Evolutionary conservation across 2,329 filamentous ascomycete genomes (phyloP).

Genomic region (Arthrobotrys sphaeroides): DNA sequence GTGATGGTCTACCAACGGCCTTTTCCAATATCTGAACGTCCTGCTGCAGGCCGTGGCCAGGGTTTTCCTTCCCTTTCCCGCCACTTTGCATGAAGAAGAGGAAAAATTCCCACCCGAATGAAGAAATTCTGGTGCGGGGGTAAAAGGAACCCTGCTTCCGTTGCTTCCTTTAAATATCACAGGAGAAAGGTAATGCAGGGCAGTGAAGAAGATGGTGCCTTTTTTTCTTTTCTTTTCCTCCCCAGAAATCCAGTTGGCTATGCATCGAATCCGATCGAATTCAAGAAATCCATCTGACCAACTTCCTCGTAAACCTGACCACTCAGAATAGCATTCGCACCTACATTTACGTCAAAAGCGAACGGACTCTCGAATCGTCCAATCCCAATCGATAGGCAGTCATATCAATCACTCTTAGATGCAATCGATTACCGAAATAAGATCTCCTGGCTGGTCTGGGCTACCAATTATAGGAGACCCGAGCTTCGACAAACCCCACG

Average conservation of each 20-base stretch:
- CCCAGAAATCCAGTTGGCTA: background rate
- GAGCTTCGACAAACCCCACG: conserved; percentile 15
- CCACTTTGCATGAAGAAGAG: conserved; percentile 30
- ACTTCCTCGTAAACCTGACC: background rate
- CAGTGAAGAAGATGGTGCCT: background rate
- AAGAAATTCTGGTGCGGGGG: conserved; percentile 24
- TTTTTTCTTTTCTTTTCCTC: no score
- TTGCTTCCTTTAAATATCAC: conserved; percentile 37
- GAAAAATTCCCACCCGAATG: conserved; percentile 5
- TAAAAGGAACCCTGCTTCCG: conserved; percentile 26
- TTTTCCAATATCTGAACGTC: conserved; percentile 13
- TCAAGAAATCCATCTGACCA: background rate
- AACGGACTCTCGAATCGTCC: background rate
- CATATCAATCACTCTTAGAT: background rate
- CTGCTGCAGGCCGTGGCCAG: conserved; percentile 9
- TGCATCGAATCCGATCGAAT: background rate
- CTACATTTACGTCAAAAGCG: background rate
- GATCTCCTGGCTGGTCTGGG: background rate
- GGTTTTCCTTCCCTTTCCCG: conserved; percentile 27
- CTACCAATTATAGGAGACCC: conserved; percentile 19
- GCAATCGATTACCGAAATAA: conserved; percentile 46
- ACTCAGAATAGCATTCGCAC: background rate
- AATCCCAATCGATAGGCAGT: conserved; percentile 34
- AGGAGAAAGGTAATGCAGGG: conserved; percentile 16
- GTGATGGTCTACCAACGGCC: conserved; percentile 5